Percentiles rank a stretch among this genome's conserved stretches.
These are phyloP conservation scores for Corymbia citriodora DNA, from an alignment of 441 rosid genomes.

Conservation along the genomic window DNA sequence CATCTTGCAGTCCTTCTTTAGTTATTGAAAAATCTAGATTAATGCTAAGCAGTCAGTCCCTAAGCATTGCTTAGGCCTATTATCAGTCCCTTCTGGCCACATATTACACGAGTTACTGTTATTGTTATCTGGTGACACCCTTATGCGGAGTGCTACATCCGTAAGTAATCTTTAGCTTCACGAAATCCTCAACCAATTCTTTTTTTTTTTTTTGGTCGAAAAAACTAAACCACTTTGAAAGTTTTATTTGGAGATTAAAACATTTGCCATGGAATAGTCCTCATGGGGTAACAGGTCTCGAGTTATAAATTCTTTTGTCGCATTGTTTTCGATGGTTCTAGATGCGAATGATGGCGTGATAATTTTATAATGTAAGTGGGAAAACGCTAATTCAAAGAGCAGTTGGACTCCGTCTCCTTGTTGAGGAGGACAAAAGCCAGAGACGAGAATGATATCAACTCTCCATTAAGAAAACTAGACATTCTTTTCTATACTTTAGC, in stretches of 20 bases:
- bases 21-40: background rate
- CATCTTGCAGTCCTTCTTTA: background rate
- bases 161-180: background rate
- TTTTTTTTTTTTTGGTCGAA: background rate
- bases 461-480: background rate
- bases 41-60: background rate
- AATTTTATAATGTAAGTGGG: background rate
- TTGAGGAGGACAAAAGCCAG: background rate
- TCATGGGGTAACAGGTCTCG: background rate
- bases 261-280: background rate
- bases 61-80: background rate
- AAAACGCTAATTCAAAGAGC: background rate
- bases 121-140: background rate
- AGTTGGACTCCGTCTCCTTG: background rate
- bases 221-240: background rate
- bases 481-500: background rate
- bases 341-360: background rate
- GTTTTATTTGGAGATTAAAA: background rate
- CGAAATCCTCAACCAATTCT: background rate
- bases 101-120: background rate
- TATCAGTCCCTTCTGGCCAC: background rate
- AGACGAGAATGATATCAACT: background rate
- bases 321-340: background rate
- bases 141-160: background rate
- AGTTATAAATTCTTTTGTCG: background rate